A percentile compares a stretch with the other conserved stretches of the same genome.
phyloP scores from a whole-genome alignment of 441 rosid genomes.

The Isatis lusitanica region DNA sequence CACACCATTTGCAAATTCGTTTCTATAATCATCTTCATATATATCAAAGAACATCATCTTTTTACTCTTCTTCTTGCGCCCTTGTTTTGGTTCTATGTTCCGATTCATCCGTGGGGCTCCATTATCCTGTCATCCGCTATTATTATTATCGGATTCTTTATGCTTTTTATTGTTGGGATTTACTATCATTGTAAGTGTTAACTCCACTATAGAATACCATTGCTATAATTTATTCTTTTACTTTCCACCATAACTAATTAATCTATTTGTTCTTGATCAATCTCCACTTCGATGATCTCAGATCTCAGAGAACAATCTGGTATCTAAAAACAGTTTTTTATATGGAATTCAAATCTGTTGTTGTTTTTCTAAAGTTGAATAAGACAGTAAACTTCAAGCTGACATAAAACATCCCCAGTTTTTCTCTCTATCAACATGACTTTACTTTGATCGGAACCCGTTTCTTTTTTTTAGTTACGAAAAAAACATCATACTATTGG shows the following conservation, averaged over 20 bases:
- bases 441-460: not conserved
- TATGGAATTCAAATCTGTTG: not conserved
- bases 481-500: not conserved
- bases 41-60: not conserved
- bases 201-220: not conserved
- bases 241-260: not conserved
- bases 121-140: slow-evolving; percentile 42
- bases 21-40: slow-evolving; percentile 14
- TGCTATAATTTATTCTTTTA: not conserved
- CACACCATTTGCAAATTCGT: slow-evolving; percentile 17
- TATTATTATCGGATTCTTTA: slow-evolving; percentile 25
- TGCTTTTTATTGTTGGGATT: not conserved
- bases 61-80: not conserved
- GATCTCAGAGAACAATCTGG: not conserved
- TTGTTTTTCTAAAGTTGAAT: not conserved
- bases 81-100: slow-evolving; percentile 32
- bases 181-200: slow-evolving; percentile 6
- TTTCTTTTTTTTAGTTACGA: not conserved
- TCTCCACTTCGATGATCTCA: not conserved
- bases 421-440: not conserved
- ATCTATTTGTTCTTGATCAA: not conserved
- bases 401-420: not conserved
- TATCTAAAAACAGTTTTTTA: too few relatives aligned
- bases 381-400: not conserved
- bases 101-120: slow-evolving; percentile 32